Conservation (phyloP, 2,329 filamentous ascomycete species). For the Fusarium incarnatum region DNA sequence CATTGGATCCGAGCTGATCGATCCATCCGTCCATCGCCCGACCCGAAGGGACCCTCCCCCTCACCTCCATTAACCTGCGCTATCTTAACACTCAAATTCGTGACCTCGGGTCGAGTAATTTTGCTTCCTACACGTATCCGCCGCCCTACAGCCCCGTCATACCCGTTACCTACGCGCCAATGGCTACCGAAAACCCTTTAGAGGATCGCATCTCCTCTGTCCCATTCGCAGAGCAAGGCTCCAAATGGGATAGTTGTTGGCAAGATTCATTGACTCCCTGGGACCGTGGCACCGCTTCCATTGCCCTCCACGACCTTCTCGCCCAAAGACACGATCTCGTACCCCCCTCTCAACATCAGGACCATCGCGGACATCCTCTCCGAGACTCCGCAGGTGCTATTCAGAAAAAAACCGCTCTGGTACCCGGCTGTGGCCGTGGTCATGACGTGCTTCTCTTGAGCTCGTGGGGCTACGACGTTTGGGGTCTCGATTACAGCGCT, state of each 20-base stretch:
- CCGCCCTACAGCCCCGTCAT: not conserved
- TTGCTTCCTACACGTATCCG: not conserved
- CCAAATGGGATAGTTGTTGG: conserved; percentile 63
- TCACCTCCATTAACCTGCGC: conserved; percentile 27
- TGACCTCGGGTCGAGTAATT: conserved; percentile 3
- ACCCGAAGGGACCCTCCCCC: conserved; percentile 34
- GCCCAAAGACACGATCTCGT: conserved; percentile 59
- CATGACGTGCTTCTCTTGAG: conserved; percentile 83
- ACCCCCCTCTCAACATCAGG: conserved; percentile 50
- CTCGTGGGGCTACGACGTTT: conserved; percentile 80
- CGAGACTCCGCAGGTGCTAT: conserved; percentile 42
- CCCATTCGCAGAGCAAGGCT: conserved; percentile 51
- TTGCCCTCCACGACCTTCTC: conserved; percentile 66
- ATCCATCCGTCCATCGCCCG: conserved; percentile 35
- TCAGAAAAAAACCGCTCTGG: conserved; percentile 64
- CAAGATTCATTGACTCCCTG: conserved; percentile 61
- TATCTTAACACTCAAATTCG: conserved; percentile 18
- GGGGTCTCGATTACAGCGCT: conserved; percentile 76
- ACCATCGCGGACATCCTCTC: conserved; percentile 48
- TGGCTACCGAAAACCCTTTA: conserved; percentile 44
- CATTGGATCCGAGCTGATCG: conserved; percentile 31
- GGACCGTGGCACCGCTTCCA: conserved; percentile 66
- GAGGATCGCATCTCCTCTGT: conserved; percentile 51
- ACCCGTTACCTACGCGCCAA: conserved; percentile 22
- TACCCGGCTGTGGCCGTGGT: conserved; percentile 85